These are phyloP conservation scores for Calonectria naviculata DNA, from an alignment of 2,329 filamentous ascomycete species.

Conservation along the genomic window DNA sequence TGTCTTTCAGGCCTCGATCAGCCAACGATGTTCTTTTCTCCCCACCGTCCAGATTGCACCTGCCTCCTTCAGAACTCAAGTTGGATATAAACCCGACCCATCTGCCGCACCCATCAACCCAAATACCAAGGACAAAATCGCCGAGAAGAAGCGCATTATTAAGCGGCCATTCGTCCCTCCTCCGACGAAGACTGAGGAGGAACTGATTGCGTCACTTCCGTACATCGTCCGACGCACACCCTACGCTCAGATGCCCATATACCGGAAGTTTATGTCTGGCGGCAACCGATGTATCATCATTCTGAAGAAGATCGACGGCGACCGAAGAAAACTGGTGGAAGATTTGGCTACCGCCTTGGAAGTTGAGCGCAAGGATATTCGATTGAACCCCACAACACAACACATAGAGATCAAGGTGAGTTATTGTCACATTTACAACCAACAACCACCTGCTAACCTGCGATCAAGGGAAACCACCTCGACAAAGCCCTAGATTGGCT, in stretches of 20 bases:
- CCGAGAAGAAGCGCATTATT: constrained; percentile 35
- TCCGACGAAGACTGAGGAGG: constrained; percentile 43
- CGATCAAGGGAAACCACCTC: constrained; percentile 47
- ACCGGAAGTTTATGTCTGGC: constrained; percentile 77
- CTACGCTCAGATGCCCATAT: constrained; percentile 80
- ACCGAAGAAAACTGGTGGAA: constrained; percentile 70
- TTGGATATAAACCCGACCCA: constrained; percentile 35
- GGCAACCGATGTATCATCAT: constrained; percentile 80
- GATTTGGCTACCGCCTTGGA: constrained; percentile 72
- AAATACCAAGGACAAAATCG: constrained; percentile 40
- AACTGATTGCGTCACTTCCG: constrained; percentile 48
- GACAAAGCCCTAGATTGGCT: constrained; percentile 46
- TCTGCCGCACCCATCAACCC: constrained; percentile 34
- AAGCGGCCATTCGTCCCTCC: constrained; percentile 42
- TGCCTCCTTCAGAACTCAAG: constrained; percentile 38
- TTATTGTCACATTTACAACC: background rate
- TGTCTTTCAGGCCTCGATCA: constrained; percentile 7
- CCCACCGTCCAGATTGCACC: constrained; percentile 28
- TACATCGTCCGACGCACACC: constrained; percentile 81
- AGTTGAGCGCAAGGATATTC: constrained; percentile 65
- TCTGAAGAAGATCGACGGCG: constrained; percentile 83
- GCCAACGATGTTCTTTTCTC: constrained; percentile 26
- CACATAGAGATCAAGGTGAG: constrained; percentile 81
- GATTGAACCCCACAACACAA: constrained; percentile 70
- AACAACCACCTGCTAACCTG: constrained; percentile 8